Percentiles rank a stretch among this genome's conserved stretches.
These are phyloP conservation scores for Buxus sempervirens DNA, from an alignment of 164 flowering plant species.

Conservation along the genomic window DNA sequence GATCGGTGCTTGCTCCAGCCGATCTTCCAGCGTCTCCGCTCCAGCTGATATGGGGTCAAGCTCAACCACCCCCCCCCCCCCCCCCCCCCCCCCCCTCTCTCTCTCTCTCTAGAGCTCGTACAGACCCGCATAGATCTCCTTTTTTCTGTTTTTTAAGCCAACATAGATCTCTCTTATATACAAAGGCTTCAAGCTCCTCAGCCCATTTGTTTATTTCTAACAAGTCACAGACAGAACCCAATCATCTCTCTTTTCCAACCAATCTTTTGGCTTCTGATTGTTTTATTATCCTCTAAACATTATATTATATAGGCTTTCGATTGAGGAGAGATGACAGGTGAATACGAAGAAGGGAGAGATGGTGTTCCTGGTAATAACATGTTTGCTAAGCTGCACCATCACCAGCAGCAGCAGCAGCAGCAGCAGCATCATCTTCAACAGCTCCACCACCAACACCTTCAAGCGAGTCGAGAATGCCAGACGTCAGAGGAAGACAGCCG, in stretches of 20 bases:
- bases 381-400: slow-evolving; percentile 37
- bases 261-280: not conserved
- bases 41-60: no score
- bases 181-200: not conserved
- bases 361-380: slow-evolving; percentile 17
- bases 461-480: slow-evolving; percentile 24
- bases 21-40: no score
- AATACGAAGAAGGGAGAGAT: slow-evolving; percentile 30
- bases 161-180: no score
- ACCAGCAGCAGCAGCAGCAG: slow-evolving; percentile 23
- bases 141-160: not conserved
- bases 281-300: no score
- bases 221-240: not conserved
- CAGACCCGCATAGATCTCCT: no score
- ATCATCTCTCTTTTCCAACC: not conserved
- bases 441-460: slow-evolving; percentile 18
- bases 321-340: slow-evolving; percentile 45
- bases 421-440: slow-evolving; percentile 23
- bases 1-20: no score
- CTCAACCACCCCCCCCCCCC: no score
- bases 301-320: not conserved
- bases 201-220: not conserved
- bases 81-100: slow-evolving; percentile 8
- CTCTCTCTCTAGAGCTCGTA: slow-evolving; percentile 12
- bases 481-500: slow-evolving; percentile 43